Conservation (phyloP, 2,329 filamentous ascomycete species). For the Diaporthe aspalathi region DNA sequence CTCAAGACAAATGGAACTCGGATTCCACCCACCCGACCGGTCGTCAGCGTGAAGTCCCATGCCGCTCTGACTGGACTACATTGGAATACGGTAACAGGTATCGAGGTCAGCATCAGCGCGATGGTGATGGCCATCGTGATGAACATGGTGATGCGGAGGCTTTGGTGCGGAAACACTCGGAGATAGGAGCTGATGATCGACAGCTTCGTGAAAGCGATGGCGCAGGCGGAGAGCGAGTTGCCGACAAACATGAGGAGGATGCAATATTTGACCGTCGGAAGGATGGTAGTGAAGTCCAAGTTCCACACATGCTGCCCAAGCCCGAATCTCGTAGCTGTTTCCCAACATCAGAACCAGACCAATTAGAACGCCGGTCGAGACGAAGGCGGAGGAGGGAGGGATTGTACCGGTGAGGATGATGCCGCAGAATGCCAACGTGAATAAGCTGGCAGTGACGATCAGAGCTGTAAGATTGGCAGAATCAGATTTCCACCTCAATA, state of each 20-base stretch:
- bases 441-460: background rate
- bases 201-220: conserved; percentile 6
- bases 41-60: conserved; percentile 16
- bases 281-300: background rate
- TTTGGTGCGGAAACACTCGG: conserved; percentile 14
- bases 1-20: background rate
- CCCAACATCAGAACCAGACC: background rate
- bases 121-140: conserved; percentile 15
- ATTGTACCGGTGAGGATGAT: background rate
- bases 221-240: conserved; percentile 1
- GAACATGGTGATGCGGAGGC: conserved; percentile 1
- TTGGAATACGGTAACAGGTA: conserved; percentile 11
- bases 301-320: conserved; percentile 20
- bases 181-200: conserved; percentile 17
- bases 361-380: background rate
- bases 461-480: background rate
- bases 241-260: conserved; percentile 22
- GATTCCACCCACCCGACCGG: background rate
- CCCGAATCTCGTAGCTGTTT: background rate
- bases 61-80: background rate
- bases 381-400: too few relatives aligned
- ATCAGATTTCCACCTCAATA: background rate
- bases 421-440: conserved; percentile 6
- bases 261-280: conserved; percentile 11
- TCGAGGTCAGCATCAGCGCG: background rate